Conservation (phyloP, 2,329 filamentous ascomycete genomes). For the Epichloe festucae region DNA sequence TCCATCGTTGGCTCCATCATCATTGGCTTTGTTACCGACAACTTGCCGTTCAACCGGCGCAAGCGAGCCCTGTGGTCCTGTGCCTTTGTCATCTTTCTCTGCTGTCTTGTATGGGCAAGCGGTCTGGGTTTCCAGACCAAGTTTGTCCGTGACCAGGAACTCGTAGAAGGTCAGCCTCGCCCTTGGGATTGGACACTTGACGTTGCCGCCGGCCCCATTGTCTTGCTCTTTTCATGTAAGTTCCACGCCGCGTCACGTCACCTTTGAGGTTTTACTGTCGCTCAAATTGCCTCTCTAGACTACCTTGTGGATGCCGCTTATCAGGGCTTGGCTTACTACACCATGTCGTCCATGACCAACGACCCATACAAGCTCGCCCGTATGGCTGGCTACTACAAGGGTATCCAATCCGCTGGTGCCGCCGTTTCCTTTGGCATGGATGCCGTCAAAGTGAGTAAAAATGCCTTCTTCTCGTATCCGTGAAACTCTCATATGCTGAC, state of each 20-base stretch:
- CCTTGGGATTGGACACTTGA: conserved; percentile 16
- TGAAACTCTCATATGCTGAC: neutral
- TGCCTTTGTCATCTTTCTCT: conserved; percentile 43
- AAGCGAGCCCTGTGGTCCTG: conserved; percentile 48
- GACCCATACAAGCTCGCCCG: conserved; percentile 61
- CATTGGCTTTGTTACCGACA: conserved; percentile 53
- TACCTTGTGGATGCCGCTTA: conserved; percentile 15
- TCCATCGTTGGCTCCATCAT: conserved; percentile 58
- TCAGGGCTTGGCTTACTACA: conserved; percentile 53
- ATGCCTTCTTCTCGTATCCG: no score
- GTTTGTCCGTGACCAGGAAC: conserved; percentile 21
- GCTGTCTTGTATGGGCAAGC: conserved; percentile 55
- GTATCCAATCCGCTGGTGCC: conserved; percentile 64
- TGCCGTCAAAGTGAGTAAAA: conserved; percentile 15
- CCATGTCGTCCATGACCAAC: conserved; percentile 64
- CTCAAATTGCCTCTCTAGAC: conserved; percentile 4
- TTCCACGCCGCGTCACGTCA: no score
- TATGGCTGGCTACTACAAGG: conserved; percentile 71
- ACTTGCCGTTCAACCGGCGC: conserved; percentile 38
- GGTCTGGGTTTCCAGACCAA: conserved; percentile 55
- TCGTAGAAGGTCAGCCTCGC: conserved; percentile 8
- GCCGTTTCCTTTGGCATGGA: conserved; percentile 33
- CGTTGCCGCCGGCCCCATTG: conserved; percentile 13
- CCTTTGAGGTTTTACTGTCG: no score
- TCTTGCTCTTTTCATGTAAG: conserved; percentile 13